Conservation (phyloP, 1,139 yeast genomes). For the Taphrina communis region DNA sequence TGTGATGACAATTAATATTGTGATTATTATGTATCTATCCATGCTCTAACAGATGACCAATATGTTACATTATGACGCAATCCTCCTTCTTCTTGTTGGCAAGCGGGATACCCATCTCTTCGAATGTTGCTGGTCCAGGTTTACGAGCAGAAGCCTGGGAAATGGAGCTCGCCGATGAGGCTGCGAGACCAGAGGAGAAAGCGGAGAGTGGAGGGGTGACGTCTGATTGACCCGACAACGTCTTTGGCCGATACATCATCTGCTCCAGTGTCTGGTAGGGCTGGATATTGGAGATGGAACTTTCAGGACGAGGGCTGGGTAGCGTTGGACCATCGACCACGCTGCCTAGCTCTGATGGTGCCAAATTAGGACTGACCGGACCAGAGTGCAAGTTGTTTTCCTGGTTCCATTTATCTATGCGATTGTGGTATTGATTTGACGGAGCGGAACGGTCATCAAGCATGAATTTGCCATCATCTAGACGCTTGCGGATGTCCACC, state of each 20-base stretch:
- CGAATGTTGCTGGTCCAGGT: slow-evolving; percentile 54
- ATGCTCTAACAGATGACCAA: too few relatives aligned
- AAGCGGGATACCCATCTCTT: slow-evolving; percentile 51
- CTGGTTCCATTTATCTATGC: slow-evolving; percentile 11
- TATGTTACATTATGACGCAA: slow-evolving; percentile 49
- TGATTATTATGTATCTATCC: too few relatives aligned
- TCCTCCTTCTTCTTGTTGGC: slow-evolving; percentile 48
- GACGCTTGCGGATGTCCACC: slow-evolving; percentile 1
- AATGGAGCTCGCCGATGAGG: slow-evolving; percentile 20
- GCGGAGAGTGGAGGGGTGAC: neutral
- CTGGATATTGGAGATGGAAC: slow-evolving; percentile 27
- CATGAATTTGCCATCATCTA: neutral
- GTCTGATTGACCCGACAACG: slow-evolving; percentile 1
- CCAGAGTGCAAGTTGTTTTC: slow-evolving; percentile 2
- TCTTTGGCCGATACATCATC: neutral
- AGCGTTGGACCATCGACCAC: neutral
- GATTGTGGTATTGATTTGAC: neutral
- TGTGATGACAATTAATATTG: too few relatives aligned
- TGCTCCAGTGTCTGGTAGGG: slow-evolving; percentile 11
- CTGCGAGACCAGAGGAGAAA: slow-evolving; percentile 5
- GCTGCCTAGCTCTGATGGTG: slow-evolving; percentile 30
- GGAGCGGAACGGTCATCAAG: neutral
- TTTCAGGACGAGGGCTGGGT: slow-evolving; percentile 31
- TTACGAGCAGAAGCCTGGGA: neutral
- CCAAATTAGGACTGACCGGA: slow-evolving; percentile 22